Conservation (phyloP, 768 basidiomycete species). For the Hemileccinum impolitum region DNA sequence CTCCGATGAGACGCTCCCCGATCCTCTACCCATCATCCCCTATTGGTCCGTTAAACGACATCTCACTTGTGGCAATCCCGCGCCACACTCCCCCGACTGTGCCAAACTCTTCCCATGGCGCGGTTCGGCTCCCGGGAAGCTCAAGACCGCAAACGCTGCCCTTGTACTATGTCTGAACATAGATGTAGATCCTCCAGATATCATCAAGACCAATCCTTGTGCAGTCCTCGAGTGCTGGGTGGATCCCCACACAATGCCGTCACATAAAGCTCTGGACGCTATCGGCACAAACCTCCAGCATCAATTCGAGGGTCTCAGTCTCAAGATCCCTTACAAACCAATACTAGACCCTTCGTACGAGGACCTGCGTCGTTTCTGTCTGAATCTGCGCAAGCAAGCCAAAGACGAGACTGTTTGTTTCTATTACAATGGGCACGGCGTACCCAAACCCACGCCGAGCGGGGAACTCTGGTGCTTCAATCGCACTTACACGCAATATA, state of each 20-base stretch:
- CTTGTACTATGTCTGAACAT: slow-evolving; percentile 94
- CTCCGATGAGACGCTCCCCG: slow-evolving; percentile 47
- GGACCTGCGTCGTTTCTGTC: slow-evolving; percentile 85
- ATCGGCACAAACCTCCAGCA: slow-evolving; percentile 91
- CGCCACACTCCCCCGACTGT: slow-evolving; percentile 63
- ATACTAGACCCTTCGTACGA: slow-evolving; percentile 94
- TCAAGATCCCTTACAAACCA: slow-evolving; percentile 92
- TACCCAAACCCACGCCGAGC: slow-evolving; percentile 92
- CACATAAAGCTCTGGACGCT: slow-evolving; percentile 89
- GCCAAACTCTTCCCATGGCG: slow-evolving; percentile 77
- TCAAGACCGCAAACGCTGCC: slow-evolving; percentile 88
- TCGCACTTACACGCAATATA: slow-evolving; percentile 95
- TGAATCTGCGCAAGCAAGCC: slow-evolving; percentile 77
- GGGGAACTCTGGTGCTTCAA: slow-evolving; percentile 99
- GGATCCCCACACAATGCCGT: slow-evolving; percentile 89
- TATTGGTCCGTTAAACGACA: slow-evolving; percentile 90
- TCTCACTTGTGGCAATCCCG: slow-evolving; percentile 84
- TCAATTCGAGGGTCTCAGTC: slow-evolving; percentile 93
- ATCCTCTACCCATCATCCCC: slow-evolving; percentile 59
- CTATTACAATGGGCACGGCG: slow-evolving; percentile 98
- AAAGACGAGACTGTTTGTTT: slow-evolving; percentile 93
- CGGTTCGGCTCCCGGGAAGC: slow-evolving; percentile 71
- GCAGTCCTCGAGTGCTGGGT: slow-evolving; percentile 97
- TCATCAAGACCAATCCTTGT: slow-evolving; percentile 96
- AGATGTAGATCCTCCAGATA: slow-evolving; percentile 95